Percentiles rank a stretch among this genome's conserved stretches.
These are phyloP conservation scores for Piedraia hortae DNA, from an alignment of 2,329 filamentous ascomycete genomes.

Conservation along the genomic window DNA sequence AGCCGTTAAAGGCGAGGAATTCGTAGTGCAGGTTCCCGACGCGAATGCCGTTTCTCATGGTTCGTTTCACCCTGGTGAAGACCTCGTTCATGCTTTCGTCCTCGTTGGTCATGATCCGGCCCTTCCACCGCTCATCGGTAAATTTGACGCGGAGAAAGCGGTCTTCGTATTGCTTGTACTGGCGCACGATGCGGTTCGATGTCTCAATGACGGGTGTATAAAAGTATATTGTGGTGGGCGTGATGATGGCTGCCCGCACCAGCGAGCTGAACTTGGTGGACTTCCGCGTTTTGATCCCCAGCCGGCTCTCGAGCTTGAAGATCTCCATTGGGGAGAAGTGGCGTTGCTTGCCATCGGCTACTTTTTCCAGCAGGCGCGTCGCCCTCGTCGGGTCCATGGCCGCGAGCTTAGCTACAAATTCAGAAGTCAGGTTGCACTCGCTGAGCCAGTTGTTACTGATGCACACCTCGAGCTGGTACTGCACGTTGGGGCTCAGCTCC, in stretches of 20 bases:
- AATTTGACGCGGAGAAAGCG: conserved; percentile 78
- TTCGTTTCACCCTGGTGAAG: conserved; percentile 44
- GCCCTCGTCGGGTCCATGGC: conserved; percentile 24
- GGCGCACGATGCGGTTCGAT: conserved; percentile 62
- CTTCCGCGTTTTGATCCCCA: conserved; percentile 6
- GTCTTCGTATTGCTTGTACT: conserved; percentile 39
- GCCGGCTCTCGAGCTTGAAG: conserved; percentile 25
- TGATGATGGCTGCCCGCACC: conserved; percentile 51
- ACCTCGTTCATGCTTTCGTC: conserved; percentile 19
- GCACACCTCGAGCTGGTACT: conserved; percentile 83
- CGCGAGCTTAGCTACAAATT: conserved; percentile 38
- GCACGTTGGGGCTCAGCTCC: conserved; percentile 31
- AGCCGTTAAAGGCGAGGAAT: conserved; percentile 86
- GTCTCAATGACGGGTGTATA: conserved; percentile 55
- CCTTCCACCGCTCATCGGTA: conserved; percentile 42
- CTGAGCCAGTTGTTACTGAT: conserved; percentile 53
- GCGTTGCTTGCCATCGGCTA: conserved; percentile 33
- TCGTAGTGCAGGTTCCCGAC: conserved; percentile 62
- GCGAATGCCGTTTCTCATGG: conserved; percentile 48
- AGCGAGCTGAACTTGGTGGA: conserved; percentile 42
- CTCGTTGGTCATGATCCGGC: conserved; percentile 11
- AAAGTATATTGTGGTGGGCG: conserved; percentile 58
- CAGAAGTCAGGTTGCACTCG: conserved; percentile 40
- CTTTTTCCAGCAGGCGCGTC: conserved; percentile 42
- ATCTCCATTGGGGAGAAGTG: conserved; percentile 46